These are phyloP conservation scores for Ceratobasidium sp. DNA, from an alignment of 1,284 basidiomycete genomes.

Conservation along the genomic window DNA sequence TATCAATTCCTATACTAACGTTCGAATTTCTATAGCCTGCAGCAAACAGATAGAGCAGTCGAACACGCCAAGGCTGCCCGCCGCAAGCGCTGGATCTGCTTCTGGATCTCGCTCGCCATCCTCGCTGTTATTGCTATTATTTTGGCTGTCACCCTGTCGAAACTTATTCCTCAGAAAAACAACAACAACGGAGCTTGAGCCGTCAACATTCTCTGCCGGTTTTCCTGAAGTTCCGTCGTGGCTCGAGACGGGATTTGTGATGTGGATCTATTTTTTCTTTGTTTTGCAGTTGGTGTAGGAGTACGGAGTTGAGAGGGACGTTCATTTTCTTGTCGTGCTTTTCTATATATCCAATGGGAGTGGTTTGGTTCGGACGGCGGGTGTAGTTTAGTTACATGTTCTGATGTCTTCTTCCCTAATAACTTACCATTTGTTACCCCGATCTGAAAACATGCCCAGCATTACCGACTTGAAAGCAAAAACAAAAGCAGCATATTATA, in stretches of 20 bases:
- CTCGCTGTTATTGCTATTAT: constrained; percentile 37
- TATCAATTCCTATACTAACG: constrained; percentile 33
- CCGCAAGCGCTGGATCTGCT: constrained; percentile 84
- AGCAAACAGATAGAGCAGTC: constrained; percentile 78
- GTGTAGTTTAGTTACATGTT: neutral
- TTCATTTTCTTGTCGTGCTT: constrained; percentile 10
- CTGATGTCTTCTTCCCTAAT: neutral
- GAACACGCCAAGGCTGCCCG: constrained; percentile 80
- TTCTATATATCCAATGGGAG: constrained; percentile 10
- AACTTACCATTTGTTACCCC: constrained; percentile 3
- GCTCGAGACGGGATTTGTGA: neutral
- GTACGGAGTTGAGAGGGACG: neutral
- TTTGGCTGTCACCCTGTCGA: constrained; percentile 26
- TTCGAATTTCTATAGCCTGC: constrained; percentile 57
- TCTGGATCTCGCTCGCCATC: constrained; percentile 57
- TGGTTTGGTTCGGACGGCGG: constrained; percentile 18
- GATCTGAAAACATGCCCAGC: no score
- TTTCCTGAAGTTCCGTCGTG: neutral
- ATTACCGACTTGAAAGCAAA: no score
- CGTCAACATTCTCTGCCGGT: no score
- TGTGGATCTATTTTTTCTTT: neutral
- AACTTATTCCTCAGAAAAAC: constrained; percentile 27
- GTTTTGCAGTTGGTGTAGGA: constrained; percentile 6
- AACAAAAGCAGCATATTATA: neutral
- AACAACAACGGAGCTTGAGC: neutral